Evolutionary conservation across 2,329 filamentous ascomycete genomes (phyloP).

Genomic region (Fusarium protoensiforme): DNA sequence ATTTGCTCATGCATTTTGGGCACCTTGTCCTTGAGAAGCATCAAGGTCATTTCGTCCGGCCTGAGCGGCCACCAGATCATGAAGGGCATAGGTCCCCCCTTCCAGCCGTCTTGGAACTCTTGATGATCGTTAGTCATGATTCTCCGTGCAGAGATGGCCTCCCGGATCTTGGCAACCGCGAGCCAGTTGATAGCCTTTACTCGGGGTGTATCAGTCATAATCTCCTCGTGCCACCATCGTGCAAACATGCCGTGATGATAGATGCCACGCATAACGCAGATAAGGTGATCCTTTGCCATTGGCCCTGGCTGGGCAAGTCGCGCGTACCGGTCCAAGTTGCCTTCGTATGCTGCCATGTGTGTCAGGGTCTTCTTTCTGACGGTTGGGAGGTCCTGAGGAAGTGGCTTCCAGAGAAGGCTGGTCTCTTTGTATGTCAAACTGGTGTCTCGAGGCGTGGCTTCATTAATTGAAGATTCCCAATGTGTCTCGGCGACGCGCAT

Average conservation of each 20-base stretch:
- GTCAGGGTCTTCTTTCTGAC: slow-evolving; percentile 3
- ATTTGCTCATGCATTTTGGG: not conserved
- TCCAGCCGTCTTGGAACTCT: not conserved
- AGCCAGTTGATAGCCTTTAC: not conserved
- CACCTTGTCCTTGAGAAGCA: not conserved
- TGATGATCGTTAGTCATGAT: slow-evolving; percentile 12
- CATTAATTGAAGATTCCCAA: not conserved
- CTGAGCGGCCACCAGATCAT: slow-evolving; percentile 18
- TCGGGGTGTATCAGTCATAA: slow-evolving; percentile 2
- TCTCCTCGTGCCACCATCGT: slow-evolving; percentile 14
- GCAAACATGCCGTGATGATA: slow-evolving; percentile 6
- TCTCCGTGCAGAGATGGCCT: slow-evolving; percentile 2
- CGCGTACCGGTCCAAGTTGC: slow-evolving; percentile 7
- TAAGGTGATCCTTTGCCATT: not conserved
- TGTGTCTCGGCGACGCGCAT: not conserved
- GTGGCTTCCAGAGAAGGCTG: not conserved
- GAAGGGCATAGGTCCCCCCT: not conserved
- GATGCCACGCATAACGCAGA: not conserved
- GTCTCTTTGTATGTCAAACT: not conserved
- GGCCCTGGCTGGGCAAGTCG: not conserved
- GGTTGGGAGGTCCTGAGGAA: slow-evolving; percentile 3
- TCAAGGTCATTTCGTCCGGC: not conserved
- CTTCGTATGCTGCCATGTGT: slow-evolving; percentile 16
- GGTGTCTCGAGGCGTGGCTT: not conserved
- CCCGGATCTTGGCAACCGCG: not conserved